phyloP scores from a whole-genome alignment of 2,329 filamentous ascomycete species.

The Xylariaceae sp. region DNA sequence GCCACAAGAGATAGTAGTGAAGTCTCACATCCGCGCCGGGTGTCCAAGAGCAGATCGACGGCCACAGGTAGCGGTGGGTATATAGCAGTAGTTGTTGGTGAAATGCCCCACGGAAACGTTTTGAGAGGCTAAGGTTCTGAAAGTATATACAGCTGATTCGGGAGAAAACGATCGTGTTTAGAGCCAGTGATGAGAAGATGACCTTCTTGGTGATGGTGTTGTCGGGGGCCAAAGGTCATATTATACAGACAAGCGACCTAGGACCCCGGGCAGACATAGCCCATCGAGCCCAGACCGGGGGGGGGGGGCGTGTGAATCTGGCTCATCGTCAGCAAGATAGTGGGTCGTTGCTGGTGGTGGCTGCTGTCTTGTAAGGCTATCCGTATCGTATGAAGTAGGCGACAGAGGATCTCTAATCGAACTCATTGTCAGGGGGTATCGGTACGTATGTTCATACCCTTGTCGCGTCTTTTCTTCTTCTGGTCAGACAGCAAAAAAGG shows the following conservation, averaged over 20 bases:
- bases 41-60: constrained; percentile 1
- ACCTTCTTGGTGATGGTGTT: constrained; percentile 9
- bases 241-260: constrained; percentile 17
- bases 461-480: no score
- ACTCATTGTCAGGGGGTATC: neutral
- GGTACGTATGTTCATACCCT: neutral
- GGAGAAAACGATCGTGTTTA: constrained; percentile 8
- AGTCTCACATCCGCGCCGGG: constrained; percentile 20
- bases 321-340: neutral
- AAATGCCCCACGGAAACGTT: constrained; percentile 2
- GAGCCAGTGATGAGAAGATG: constrained; percentile 3
- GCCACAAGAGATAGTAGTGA: constrained; percentile 1
- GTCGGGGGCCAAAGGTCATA: constrained; percentile 19
- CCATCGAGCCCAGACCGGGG: constrained; percentile 3
- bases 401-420: neutral
- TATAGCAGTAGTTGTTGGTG: constrained; percentile 1
- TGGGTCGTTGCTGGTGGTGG: no score
- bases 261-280: constrained; percentile 10
- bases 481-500: no score
- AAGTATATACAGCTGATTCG: neutral
- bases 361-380: no score
- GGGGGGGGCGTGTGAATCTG: neutral
- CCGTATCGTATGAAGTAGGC: no score
- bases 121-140: neutral
- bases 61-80: neutral